Conservation (phyloP, 2,329 filamentous ascomycete genomes). For the Sordariomycetes sp. region DNA sequence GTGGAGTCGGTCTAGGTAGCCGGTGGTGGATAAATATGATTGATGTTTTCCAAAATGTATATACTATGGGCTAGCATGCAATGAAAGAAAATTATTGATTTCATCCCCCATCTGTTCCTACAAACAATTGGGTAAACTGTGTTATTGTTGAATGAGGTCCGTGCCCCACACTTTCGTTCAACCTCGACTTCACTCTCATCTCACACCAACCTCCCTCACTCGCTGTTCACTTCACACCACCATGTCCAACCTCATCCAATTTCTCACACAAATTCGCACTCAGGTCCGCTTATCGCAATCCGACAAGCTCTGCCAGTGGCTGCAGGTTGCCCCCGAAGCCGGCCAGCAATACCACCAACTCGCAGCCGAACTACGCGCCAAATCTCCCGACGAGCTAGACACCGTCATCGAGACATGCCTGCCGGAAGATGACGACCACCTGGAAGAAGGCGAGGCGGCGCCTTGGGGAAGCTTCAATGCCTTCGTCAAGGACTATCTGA, state of each 20-base stretch:
- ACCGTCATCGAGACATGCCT: slow-evolving; percentile 54
- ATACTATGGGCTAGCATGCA: too few relatives aligned
- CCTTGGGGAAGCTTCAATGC: slow-evolving; percentile 69
- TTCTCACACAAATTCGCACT: slow-evolving; percentile 53
- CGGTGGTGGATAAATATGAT: background rate
- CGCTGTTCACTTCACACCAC: slow-evolving; percentile 5
- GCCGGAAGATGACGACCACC: slow-evolving; percentile 51
- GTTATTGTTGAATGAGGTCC: too few relatives aligned
- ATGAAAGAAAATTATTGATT: too few relatives aligned
- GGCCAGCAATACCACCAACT: slow-evolving; percentile 59
- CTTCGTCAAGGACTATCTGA: slow-evolving; percentile 74
- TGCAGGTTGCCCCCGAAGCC: slow-evolving; percentile 66
- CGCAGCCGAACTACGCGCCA: slow-evolving; percentile 53
- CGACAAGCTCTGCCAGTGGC: slow-evolving; percentile 55
- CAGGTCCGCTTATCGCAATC: slow-evolving; percentile 54
- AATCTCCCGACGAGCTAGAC: slow-evolving; percentile 47
- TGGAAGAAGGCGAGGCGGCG: slow-evolving; percentile 53
- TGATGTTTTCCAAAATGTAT: too few relatives aligned
- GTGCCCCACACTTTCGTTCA: too few relatives aligned
- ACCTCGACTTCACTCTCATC: too few relatives aligned
- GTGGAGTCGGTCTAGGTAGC: slow-evolving; percentile 47
- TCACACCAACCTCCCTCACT: too few relatives aligned
- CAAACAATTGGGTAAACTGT: too few relatives aligned
- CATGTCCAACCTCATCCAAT: slow-evolving; percentile 59
- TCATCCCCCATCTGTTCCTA: too few relatives aligned